A percentile compares a stretch with the other conserved stretches of the same genome.
These are phyloP conservation scores for Acacia concinna DNA, from an alignment of 331 rosid genomes.

Conservation along the genomic window DNA sequence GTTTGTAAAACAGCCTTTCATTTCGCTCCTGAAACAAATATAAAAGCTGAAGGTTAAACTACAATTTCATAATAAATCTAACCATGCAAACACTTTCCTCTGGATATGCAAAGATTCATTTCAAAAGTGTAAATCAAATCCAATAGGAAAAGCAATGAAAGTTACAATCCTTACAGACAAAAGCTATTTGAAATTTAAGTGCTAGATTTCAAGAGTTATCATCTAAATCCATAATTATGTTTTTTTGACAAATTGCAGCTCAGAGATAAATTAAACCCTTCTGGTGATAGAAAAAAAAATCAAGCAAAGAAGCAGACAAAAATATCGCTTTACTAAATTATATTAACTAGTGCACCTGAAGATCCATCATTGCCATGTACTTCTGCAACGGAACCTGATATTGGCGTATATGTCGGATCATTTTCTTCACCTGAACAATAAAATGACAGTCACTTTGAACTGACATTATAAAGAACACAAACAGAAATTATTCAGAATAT, in stretches of 20 bases:
- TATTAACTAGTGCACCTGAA: slow-evolving; percentile 61
- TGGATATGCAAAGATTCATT: neutral
- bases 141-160: neutral
- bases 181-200: neutral
- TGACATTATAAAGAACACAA: neutral
- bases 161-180: neutral
- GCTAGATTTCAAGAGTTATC: too few species aligned
- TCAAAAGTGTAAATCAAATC: slow-evolving; percentile 4
- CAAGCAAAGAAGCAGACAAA: neutral
- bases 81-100: neutral
- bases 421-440: slow-evolving; percentile 71
- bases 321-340: neutral
- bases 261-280: neutral
- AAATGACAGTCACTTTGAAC: slow-evolving; percentile 7
- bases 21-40: slow-evolving; percentile 71
- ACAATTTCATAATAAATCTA: neutral
- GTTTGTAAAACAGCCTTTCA: slow-evolving; percentile 78
- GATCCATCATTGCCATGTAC: slow-evolving; percentile 96
- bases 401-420: slow-evolving; percentile 70
- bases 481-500: neutral
- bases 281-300: neutral
- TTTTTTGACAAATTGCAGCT: neutral
- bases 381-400: slow-evolving; percentile 89
- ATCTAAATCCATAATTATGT: neutral
- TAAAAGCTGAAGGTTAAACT: slow-evolving; percentile 13